A percentile compares a stretch with the other conserved stretches of the same genome.
phyloP scores from a whole-genome alignment of 345 rosid genomes.

The Ailanthus altissimus region DNA sequence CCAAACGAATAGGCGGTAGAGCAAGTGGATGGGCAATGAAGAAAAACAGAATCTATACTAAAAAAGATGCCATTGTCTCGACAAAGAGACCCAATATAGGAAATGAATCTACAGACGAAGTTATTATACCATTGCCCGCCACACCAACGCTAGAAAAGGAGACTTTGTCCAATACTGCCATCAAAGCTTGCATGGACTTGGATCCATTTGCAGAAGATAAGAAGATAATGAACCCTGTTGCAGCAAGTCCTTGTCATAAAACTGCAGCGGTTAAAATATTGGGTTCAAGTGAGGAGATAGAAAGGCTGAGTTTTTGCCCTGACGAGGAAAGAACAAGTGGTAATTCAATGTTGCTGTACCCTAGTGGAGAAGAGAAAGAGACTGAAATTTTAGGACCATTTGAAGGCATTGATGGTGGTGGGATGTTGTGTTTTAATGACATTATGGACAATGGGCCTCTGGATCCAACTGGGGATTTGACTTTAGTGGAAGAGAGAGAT shows the following conservation, averaged over 20 bases:
- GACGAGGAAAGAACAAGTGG: background rate
- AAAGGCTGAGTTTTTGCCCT: background rate
- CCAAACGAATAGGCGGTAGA: constrained; percentile 33
- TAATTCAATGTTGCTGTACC: constrained; percentile 13
- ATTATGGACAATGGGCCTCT: constrained; percentile 17
- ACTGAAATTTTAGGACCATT: constrained; percentile 23
- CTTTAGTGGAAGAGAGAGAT: constrained; percentile 12
- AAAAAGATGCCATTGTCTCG: background rate
- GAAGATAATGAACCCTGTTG: constrained; percentile 19
- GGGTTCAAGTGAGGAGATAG: constrained; percentile 17
- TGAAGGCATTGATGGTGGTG: constrained; percentile 25
- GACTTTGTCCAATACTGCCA: constrained; percentile 15
- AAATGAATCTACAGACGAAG: background rate
- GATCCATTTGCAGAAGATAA: constrained; percentile 6
- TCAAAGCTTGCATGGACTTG: constrained; percentile 1
- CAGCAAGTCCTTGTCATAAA: constrained; percentile 6
- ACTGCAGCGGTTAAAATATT: background rate
- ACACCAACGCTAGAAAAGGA: constrained; percentile 24
- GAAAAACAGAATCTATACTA: constrained; percentile 21
- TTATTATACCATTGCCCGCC: background rate
- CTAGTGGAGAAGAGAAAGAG: constrained; percentile 4
- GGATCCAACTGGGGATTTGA: constrained; percentile 15
- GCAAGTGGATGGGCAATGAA: constrained; percentile 28
- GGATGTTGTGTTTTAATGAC: constrained; percentile 20
- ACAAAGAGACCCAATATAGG: background rate